Base-by-base conservation (phyloP, 306 rosid genomes). In the Begonia peltatifolia region DNA sequence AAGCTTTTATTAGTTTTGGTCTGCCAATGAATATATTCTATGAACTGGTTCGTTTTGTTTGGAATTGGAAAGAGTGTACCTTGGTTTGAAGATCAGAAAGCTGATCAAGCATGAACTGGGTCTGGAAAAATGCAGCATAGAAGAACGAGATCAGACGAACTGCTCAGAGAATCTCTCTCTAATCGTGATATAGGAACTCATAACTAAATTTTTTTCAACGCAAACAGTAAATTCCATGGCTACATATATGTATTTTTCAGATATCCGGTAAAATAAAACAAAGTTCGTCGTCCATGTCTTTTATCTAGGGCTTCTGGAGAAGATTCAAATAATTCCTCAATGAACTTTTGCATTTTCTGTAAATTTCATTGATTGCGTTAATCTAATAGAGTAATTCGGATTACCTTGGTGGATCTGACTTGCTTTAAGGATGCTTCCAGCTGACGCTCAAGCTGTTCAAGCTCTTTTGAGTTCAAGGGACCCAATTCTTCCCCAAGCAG, bases 401-500 rank as follows among this genome's bases (percentile, higher is more conserved):
- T 44, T 77, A 89, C 99, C 99, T 72, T 86, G 9, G 88, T 83
- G 13, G 92, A 83, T 71, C 94, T 76, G 30, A 86, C 95, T 71
- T 72, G 88, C 75, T 83, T 90, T 61, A 90, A 78, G 54, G 99
- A 83, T 46, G 86, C 61, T 65, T 86, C 99, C 3, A 90, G 81
- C 67, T 90, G 99, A 52, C 84, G 72, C 73, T 90, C 97, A 61
- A 90, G 89, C 82, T 86, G 94, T 72, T 90, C 99, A 35, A 90
- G 94, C 18, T 90, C 99, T 65, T 79, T 86, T 46, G 92, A 74
- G 70, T 76, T 82, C 55, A 90, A 66, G 10, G 88, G 95, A 52
- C 95, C 95, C 72, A 90, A 68, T 35, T 90, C 95, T 60, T 90
- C 99, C 20, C 99, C 99, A 6, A 90, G 88, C 67, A 86, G 94